These are phyloP conservation scores for Kockovaella imperatae DNA, from an alignment of 768 basidiomycete species.

Conservation along the genomic window DNA sequence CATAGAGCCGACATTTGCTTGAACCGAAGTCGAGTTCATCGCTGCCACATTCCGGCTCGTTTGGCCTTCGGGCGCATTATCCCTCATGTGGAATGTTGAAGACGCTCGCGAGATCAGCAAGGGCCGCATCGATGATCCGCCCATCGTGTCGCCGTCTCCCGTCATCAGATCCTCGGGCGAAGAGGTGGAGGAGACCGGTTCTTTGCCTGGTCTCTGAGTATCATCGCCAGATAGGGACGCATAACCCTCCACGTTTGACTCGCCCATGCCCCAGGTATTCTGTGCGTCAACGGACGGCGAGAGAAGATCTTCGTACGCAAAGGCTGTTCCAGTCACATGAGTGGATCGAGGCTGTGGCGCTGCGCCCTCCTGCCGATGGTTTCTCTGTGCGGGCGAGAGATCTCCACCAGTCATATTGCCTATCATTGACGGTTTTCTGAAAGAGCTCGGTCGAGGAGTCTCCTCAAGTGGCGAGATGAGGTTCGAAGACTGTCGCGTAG, in stretches of 20 bases:
- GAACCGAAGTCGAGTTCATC: neutral
- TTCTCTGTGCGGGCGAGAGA: slow-evolving; percentile 5
- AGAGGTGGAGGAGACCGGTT: no score
- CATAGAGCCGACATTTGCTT: no score
- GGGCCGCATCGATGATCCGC: no score
- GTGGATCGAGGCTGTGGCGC: slow-evolving; percentile 35
- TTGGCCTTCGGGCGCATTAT: no score
- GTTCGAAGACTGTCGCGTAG: slow-evolving; percentile 1
- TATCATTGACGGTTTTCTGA: slow-evolving; percentile 23
- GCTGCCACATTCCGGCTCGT: no score
- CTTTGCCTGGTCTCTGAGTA: no score
- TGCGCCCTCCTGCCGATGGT: neutral
- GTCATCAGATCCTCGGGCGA: neutral
- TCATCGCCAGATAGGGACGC: neutral
- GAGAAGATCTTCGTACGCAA: no score
- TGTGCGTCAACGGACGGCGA: slow-evolving; percentile 2
- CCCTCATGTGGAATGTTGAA: no score
- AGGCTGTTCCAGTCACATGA: slow-evolving; percentile 44
- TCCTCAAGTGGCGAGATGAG: slow-evolving; percentile 17
- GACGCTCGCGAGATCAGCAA: no score
- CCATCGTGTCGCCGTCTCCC: no score
- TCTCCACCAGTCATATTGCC: slow-evolving; percentile 39
- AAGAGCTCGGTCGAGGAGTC: slow-evolving; percentile 6
- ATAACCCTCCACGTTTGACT: neutral
- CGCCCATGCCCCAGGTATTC: no score